phyloP scores from a whole-genome alignment of 192 early-diverging fungal genomes.

The Dissophora globulifera region DNA sequence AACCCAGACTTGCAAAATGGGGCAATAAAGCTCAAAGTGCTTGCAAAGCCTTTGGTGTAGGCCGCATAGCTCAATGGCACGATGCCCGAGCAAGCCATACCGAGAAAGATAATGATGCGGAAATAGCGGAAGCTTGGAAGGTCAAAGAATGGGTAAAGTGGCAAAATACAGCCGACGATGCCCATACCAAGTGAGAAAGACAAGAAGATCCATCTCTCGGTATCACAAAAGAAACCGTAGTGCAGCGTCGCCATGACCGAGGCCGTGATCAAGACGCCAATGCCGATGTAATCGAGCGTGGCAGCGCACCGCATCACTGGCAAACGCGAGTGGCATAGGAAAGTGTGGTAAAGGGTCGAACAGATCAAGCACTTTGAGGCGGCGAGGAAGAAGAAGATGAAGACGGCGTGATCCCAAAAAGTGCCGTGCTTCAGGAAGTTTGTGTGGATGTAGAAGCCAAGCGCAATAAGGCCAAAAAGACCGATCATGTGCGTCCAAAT shows the following conservation, averaged over 20 bases:
- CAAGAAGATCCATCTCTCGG: slow-evolving; percentile 61
- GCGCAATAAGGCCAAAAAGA: slow-evolving; percentile 61
- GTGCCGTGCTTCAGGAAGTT: slow-evolving; percentile 40
- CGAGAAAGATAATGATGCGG: slow-evolving; percentile 66
- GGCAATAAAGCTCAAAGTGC: slow-evolving; percentile 58
- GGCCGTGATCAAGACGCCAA: slow-evolving; percentile 69
- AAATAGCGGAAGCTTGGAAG: slow-evolving; percentile 60
- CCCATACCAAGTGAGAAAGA: slow-evolving; percentile 55
- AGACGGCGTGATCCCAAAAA: slow-evolving; percentile 53
- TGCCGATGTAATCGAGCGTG: slow-evolving; percentile 74
- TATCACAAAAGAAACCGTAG: slow-evolving; percentile 69
- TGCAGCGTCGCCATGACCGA: slow-evolving; percentile 65
- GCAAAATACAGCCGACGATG: slow-evolving; percentile 59
- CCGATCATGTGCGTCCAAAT: slow-evolving; percentile 75
- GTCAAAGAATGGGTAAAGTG: slow-evolving; percentile 67
- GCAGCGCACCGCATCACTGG: slow-evolving; percentile 64
- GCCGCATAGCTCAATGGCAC: slow-evolving; percentile 64
- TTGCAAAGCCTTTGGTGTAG: slow-evolving; percentile 52
- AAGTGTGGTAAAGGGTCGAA: slow-evolving; percentile 69
- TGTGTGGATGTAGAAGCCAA: slow-evolving; percentile 60
- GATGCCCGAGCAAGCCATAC: slow-evolving; percentile 60
- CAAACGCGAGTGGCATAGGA: slow-evolving; percentile 65
- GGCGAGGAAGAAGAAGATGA: slow-evolving; percentile 65
- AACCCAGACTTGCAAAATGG: slow-evolving; percentile 61
- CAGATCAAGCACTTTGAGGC: slow-evolving; percentile 70